phyloP scores from a whole-genome alignment of 1,284 basidiomycete species.

The Sporisorium graminicola region DNA sequence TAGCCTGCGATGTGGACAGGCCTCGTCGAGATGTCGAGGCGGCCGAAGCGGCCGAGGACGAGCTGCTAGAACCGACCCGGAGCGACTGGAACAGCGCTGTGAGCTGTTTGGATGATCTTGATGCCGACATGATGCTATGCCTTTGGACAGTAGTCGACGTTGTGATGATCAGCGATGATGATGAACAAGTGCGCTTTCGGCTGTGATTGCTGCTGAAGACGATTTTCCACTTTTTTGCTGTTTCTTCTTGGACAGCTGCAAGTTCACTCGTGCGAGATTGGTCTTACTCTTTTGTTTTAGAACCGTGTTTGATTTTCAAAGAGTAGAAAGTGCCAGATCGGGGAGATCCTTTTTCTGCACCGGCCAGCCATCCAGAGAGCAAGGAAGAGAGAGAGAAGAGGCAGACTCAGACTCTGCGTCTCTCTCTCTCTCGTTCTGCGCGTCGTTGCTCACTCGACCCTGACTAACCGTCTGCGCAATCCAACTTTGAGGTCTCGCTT shows the following conservation, averaged over 20 bases:
- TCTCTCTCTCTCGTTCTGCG: conserved; percentile 4
- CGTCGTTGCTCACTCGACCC: conserved; percentile 8
- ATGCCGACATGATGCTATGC: conserved; percentile 17
- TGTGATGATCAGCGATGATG: conserved; percentile 1
- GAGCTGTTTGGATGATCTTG: conserved; percentile 28
- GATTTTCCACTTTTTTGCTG: conserved; percentile 11
- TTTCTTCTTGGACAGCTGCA: conserved; percentile 15
- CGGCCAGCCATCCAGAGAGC: conserved; percentile 19
- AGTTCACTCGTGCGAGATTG: conserved; percentile 19
- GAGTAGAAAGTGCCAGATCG: conserved; percentile 12
- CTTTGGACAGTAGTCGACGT: no score
- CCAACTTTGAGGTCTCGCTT: not conserved
- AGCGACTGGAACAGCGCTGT: conserved; percentile 45
- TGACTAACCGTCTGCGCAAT: conserved; percentile 10
- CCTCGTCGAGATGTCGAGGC: conserved; percentile 33
- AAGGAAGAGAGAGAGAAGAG: not conserved
- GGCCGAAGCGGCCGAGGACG: conserved; percentile 10
- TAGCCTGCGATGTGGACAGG: conserved; percentile 32
- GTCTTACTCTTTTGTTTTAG: not conserved
- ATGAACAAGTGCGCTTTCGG: not conserved
- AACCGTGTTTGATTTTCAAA: conserved; percentile 20
- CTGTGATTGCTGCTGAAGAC: conserved; percentile 1
- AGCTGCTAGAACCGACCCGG: conserved; percentile 19
- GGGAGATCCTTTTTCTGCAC: conserved; percentile 19
- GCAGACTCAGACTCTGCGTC: not conserved